Evolutionary conservation across 495 filamentous ascomycete genomes (phyloP), one percentile per base, ranked within the genome.

Genomic region (Penicillium diatomitis): DNA sequence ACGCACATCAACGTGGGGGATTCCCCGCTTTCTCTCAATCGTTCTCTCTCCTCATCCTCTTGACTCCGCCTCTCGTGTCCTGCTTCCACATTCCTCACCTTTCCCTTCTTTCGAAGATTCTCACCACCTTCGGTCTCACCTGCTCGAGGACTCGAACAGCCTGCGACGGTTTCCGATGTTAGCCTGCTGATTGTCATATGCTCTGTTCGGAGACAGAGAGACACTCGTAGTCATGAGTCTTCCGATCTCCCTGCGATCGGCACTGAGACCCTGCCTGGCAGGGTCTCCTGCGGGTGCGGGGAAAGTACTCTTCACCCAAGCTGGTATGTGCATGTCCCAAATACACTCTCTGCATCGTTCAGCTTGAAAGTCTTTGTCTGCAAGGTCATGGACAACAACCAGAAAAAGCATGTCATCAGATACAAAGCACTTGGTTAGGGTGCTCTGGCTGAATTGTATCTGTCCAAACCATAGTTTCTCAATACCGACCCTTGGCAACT

Each of bases 261-360:
- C 62, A 27, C 55, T 65, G 46, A 49, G 61, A 44, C 64, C 62
- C 34, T 71, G 66, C 58, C 57, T 62, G 36, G 62, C 52, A 36
- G 58, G 46, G 32, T 45, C 56, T 48, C 52, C 54, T 50, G 44
- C 42, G 29, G 49, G 60, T 50, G 54, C 62, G 52, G 61, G 63
- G 53, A 67, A 53, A 49, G 55, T 45, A 0, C 39, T 60, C 10
- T 10, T 48, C 27, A 59, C 56, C 43, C 51, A 49, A 9, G 51
- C 57, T 36, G 47, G 66, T 69, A 58, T 20, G 20, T 20, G 20
- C 20, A 0, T 20, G 20, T 20, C 20, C 20, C 20, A 20, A 20
- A 20, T 20, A 20, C n/a, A 20, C 20, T 20, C 20, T 20, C 20
- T 20, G 20, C 20, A 20, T 20, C 20, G 20, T 20, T 20, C 20